These are phyloP conservation scores for Lagenidium sp. DNA, from an alignment of 352 stramenopile genomes.

Conservation along the genomic window DNA sequence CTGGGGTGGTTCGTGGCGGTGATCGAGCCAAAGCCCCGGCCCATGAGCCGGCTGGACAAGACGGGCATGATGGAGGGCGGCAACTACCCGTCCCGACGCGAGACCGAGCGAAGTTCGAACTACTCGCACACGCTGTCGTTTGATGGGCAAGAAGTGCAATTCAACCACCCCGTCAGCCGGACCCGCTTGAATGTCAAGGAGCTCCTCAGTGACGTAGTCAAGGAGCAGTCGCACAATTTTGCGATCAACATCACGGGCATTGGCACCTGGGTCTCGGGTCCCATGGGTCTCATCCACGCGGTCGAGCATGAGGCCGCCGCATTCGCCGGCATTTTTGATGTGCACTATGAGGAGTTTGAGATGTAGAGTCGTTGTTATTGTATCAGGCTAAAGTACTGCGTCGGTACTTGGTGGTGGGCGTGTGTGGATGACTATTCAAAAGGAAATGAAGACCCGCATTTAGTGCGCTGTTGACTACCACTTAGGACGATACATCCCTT, in stretches of 20 bases:
- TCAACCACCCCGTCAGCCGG: conserved; percentile 62
- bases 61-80: conserved; percentile 40
- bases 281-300: conserved; percentile 68
- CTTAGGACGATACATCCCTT: too few species aligned
- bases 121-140: conserved; percentile 78
- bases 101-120: conserved; percentile 32
- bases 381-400: too few species aligned
- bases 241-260: conserved; percentile 72
- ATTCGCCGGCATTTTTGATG: conserved; percentile 82
- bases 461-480: too few species aligned
- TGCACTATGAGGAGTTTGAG: conserved; percentile 86
- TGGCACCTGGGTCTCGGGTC: conserved; percentile 76
- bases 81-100: conserved; percentile 19
- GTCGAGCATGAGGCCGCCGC: conserved; percentile 64
- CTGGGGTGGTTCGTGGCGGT: conserved; percentile 55
- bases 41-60: conserved; percentile 75
- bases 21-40: conserved; percentile 51
- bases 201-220: conserved; percentile 67
- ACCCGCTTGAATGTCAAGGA: conserved; percentile 69
- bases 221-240: conserved; percentile 83
- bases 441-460: too few species aligned
- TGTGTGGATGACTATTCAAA: too few species aligned
- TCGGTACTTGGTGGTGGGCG: too few species aligned
- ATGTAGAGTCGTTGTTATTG: too few species aligned
- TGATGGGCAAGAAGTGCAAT: conserved; percentile 66